Conservation (phyloP, 2,329 filamentous ascomycete species). For the Arthrobotrys iridis region DNA sequence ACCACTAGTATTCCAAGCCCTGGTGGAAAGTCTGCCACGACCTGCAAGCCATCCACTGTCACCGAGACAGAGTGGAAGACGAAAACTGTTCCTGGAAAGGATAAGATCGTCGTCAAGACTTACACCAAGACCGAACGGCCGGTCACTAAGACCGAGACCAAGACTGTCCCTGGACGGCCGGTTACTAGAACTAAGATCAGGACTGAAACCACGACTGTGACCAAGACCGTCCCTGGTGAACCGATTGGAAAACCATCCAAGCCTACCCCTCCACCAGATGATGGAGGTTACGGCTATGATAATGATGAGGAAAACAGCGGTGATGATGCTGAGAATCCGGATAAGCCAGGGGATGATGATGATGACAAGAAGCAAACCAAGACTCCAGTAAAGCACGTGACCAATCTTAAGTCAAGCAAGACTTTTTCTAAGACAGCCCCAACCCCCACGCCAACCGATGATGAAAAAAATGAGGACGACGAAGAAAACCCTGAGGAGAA, state of each 20-base stretch:
- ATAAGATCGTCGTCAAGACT: neutral
- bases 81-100: too few species aligned
- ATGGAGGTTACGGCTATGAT: neutral
- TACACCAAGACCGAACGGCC: neutral
- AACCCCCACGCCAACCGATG: too few species aligned
- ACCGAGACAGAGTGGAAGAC: neutral
- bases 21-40: neutral
- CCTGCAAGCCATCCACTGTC: neutral
- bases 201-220: neutral
- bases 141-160: neutral
- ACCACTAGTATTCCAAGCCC: neutral
- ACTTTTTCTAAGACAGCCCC: neutral
- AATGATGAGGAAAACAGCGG: neutral
- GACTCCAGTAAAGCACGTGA: too few species aligned
- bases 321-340: neutral
- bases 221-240: neutral
- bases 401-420: too few species aligned
- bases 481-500: neutral
- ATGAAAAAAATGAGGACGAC: too few species aligned
- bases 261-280: neutral
- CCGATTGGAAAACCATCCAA: slow-evolving; percentile 1
- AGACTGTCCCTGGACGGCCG: neutral
- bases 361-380: too few species aligned
- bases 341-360: too few species aligned
- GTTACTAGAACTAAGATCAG: neutral